These are phyloP conservation scores for Shiraia sp. DNA, from an alignment of 2,329 filamentous ascomycete genomes.

Conservation along the genomic window DNA sequence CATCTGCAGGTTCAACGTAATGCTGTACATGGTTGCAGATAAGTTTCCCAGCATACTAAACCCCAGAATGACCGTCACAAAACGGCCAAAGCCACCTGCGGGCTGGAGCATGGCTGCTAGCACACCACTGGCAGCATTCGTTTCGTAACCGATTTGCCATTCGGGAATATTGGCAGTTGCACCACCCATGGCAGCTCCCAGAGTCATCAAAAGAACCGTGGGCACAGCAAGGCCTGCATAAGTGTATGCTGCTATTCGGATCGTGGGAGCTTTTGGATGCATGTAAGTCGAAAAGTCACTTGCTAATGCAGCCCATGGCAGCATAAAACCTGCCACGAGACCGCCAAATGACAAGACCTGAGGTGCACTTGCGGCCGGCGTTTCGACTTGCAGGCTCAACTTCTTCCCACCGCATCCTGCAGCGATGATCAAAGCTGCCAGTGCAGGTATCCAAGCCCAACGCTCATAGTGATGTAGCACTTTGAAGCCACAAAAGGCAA, in stretches of 20 bases:
- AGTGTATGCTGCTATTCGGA: constrained; percentile 58
- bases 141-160: constrained; percentile 60
- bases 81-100: constrained; percentile 64
- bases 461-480: constrained; percentile 61
- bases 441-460: constrained; percentile 60
- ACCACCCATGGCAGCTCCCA: constrained; percentile 67
- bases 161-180: constrained; percentile 58
- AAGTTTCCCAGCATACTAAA: constrained; percentile 61
- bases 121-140: constrained; percentile 61
- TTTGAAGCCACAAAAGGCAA: constrained; percentile 65
- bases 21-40: constrained; percentile 63
- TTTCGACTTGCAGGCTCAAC: constrained; percentile 53
- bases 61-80: constrained; percentile 62
- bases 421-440: constrained; percentile 60
- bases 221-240: constrained; percentile 61
- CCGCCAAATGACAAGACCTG: constrained; percentile 61
- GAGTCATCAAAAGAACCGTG: constrained; percentile 62
- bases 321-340: constrained; percentile 65
- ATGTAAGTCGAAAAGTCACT: constrained; percentile 67
- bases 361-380: constrained; percentile 50
- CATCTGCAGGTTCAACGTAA: constrained; percentile 68
- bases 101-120: constrained; percentile 63
- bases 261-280: constrained; percentile 57
- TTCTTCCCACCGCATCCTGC: constrained; percentile 58
- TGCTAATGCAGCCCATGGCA: constrained; percentile 63